phyloP scores from a whole-genome alignment of 192 early-diverging fungal species.

The Dispira simplex region DNA sequence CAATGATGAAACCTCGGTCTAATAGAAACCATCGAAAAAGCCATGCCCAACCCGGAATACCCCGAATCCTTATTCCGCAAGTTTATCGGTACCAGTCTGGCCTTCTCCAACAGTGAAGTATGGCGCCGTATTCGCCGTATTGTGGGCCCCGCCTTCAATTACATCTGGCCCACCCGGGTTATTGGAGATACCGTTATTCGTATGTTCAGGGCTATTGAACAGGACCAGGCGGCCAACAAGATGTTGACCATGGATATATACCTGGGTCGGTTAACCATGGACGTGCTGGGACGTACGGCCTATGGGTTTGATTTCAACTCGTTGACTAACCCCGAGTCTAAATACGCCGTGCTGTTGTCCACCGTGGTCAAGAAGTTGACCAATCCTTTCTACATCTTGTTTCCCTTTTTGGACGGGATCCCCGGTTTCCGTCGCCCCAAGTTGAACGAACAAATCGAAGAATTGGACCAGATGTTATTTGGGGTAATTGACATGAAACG shows the following conservation, averaged over 20 bases:
- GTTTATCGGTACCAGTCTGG: constrained; percentile 14
- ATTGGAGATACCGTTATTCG: neutral
- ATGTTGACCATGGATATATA: constrained; percentile 19
- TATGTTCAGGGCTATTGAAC: constrained; percentile 19
- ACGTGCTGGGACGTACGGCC: constrained; percentile 35
- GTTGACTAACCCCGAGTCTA: constrained; percentile 23
- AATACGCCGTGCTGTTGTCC: constrained; percentile 28
- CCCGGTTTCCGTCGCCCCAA: constrained; percentile 7
- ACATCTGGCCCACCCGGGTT: constrained; percentile 22
- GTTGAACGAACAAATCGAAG: neutral
- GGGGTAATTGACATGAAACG: constrained; percentile 24
- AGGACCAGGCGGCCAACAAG: constrained; percentile 10
- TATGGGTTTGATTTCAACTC: constrained; percentile 39
- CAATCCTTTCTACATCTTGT: constrained; percentile 30
- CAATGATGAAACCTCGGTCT: neutral
- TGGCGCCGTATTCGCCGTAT: constrained; percentile 29
- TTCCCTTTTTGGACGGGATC: constrained; percentile 30
- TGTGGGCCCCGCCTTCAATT: constrained; percentile 29
- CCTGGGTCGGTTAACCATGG: constrained; percentile 30
- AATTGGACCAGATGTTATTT: constrained; percentile 18
- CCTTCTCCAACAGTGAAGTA: constrained; percentile 25
- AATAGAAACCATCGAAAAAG: constrained; percentile 5
- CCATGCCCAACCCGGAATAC: constrained; percentile 8
- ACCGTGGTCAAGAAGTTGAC: constrained; percentile 25
- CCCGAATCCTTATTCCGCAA: constrained; percentile 10